Base-by-base conservation (phyloP, 768 basidiomycete genomes). In the Boletus reticuloceps region DNA sequence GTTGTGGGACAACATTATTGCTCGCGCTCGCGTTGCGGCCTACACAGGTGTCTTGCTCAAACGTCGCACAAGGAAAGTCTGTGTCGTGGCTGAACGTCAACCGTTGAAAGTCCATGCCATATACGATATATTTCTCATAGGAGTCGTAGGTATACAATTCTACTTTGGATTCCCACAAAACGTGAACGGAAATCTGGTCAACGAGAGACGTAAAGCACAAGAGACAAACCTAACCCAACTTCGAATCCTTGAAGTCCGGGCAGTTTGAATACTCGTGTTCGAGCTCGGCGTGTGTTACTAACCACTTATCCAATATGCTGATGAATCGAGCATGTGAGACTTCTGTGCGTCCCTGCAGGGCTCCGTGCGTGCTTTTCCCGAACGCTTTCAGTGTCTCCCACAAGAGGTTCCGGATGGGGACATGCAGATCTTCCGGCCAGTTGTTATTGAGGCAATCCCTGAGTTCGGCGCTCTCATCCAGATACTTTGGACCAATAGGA, bases 191-290 rank as follows among this genome's bases (percentile, higher is more conserved):
- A n/a, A n/a, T n/a, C 20, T 20, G 20, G 20, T 20, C 20, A 20
- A 20, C 20, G 20, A 20, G 20, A 20, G 20, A 20, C 20, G 20
- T 1, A 20, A 20, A 20, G 20, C 20, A 20, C 20, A 20, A 20
- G 20, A 20, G 20, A 20, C 20, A 20, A 20, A 20, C 2, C 2
- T 20, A 20, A 20, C 20, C 20, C 20, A 20, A 20, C 20, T 20
- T 20, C 20, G 20, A 20, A 20, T 20, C 20, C 16, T 37, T 17
- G 17, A 54, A 53, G 9, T 25, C 25, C 5, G 51, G 55, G 5
- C 51, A 56, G 8, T 43, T 54, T 4, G 52, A 56, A 31, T 37
- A 56, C 29, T 19, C 3, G 39, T 45, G 38, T 53, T 56, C 50
- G 5, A 51, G 42, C 16, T 32, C 4, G 10, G 44, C 14, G 12